Percentiles rank a stretch among this genome's conserved stretches.
These are phyloP conservation scores for Phytophthora palmivora DNA, from an alignment of 352 stramenopile species.

Conservation along the genomic window DNA sequence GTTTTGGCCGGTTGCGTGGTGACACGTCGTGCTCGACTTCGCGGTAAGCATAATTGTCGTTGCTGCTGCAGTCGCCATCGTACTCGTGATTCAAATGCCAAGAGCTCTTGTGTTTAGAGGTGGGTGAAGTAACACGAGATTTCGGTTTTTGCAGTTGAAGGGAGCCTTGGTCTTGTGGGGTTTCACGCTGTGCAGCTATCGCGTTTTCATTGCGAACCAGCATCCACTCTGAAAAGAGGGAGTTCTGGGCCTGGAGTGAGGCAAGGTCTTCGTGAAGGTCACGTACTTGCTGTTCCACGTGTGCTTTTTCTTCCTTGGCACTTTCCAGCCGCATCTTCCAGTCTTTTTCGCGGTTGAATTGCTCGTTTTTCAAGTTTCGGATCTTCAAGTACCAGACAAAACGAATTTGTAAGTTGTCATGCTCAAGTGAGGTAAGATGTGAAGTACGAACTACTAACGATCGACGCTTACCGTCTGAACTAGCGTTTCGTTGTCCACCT, in stretches of 20 bases:
- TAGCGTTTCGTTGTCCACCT: slow-evolving; percentile 78
- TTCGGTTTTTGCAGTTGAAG: slow-evolving; percentile 11
- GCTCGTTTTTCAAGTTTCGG: slow-evolving; percentile 72
- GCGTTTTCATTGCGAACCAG: slow-evolving; percentile 73
- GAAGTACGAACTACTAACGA: neutral
- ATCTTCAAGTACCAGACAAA: slow-evolving; percentile 45
- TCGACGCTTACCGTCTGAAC: slow-evolving; percentile 54
- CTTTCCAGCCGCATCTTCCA: slow-evolving; percentile 69
- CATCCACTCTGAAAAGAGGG: slow-evolving; percentile 83
- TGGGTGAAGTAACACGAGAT: slow-evolving; percentile 6
- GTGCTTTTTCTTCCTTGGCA: slow-evolving; percentile 52
- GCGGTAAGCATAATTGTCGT: slow-evolving; percentile 14
- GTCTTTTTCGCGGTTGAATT: slow-evolving; percentile 65
- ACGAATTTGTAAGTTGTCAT: neutral
- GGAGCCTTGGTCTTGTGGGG: slow-evolving; percentile 10
- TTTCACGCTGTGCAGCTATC: slow-evolving; percentile 38
- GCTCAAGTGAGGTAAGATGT: neutral
- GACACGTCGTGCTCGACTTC: slow-evolving; percentile 7
- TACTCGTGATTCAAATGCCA: slow-evolving; percentile 30
- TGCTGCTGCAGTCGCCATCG: slow-evolving; percentile 17
- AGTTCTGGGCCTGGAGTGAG: slow-evolving; percentile 68
- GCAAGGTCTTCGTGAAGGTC: slow-evolving; percentile 71
- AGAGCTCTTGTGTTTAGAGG: slow-evolving; percentile 7
- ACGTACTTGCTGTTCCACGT: slow-evolving; percentile 46
- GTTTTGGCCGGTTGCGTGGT: slow-evolving; percentile 1